These are phyloP conservation scores for Ophiostoma ulmi DNA, from an alignment of 2,329 filamentous ascomycete genomes.

Conservation along the genomic window DNA sequence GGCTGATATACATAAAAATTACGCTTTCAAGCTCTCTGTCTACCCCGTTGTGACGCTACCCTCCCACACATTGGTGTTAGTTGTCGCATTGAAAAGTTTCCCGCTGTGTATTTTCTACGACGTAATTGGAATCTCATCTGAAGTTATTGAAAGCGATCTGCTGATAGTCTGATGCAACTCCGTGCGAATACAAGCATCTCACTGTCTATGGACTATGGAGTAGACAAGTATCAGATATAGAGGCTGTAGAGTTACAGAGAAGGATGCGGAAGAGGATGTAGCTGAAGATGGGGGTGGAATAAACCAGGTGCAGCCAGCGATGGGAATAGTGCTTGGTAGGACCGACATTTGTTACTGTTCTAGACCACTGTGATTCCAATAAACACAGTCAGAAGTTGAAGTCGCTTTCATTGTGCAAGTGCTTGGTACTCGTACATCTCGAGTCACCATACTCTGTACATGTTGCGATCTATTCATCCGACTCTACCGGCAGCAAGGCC, in stretches of 20 bases:
- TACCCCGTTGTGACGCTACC: neutral
- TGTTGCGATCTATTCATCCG: neutral
- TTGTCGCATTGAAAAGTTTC: neutral
- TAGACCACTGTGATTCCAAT: neutral
- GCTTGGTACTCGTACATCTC: neutral
- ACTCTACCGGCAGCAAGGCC: neutral
- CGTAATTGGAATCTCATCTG: neutral
- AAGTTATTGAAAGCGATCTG: neutral
- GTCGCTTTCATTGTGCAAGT: no score
- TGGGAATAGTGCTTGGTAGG: neutral
- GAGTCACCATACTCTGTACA: neutral
- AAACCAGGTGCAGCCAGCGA: neutral
- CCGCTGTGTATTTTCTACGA: neutral
- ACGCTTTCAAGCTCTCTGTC: neutral
- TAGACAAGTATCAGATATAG: no score
- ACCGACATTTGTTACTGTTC: neutral
- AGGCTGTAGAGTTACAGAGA: neutral
- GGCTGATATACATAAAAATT: neutral
- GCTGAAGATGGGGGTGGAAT: neutral
- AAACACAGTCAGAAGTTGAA: no score
- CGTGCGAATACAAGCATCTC: neutral
- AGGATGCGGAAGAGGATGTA: neutral
- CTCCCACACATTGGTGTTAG: neutral
- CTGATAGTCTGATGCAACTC: constrained; percentile 1
- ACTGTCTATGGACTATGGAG: neutral